Evolutionary conservation across 1,139 yeast genomes (phyloP), one percentile per base, ranked within the genome.

Genomic region (Suhomyces wounanorum): DNA sequence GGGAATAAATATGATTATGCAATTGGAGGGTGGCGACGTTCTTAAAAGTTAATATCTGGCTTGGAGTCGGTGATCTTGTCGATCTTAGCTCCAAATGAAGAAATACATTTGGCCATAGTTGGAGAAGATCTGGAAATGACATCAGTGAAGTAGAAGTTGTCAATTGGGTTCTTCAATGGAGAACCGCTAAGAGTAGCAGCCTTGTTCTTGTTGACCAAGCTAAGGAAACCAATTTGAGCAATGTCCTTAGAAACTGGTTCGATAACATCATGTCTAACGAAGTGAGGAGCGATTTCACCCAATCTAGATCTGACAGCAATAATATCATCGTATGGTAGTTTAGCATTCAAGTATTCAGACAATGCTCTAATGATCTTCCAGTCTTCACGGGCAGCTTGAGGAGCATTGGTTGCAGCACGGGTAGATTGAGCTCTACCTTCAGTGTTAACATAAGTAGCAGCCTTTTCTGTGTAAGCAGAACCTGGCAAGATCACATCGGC

Each of bases 401-500:
- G 96, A n/a, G 96, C 86, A 56, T 87, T 89, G 23, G 90, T 85
- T 39, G 96, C 95, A 45, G 96, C 96, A 61, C 95, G 82, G 3
- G 96, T 87, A 52, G 79, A 73, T 76, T 89, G 96, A 11, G 91
- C 83, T 68, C 96, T 85, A 59, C 96, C 96, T 73, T 89, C 96
- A 44, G 96, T 89, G 73, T 89, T 89, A 55, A 89, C 92, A 69
- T 83, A 89, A n/a, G 96, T 89, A 55, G 88, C 94, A 33, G 86
- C 74, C 74, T 89, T 89, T 69, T 89, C 96, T 41, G 96, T 89
- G 79, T 87, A 89, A 42, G 96, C 96, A 38, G 94, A 80, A 49
- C 94, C 94, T 51, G 96, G 96, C 59, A 89, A 80, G 54, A 89
- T 82, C 42, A 89, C 96, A 67, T 89, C 96, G 44, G 96, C 96